Evolutionary conservation across 2,329 filamentous ascomycete genomes (phyloP), one percentile per base, ranked within the genome.

Genomic region (Fusarium albosuccineum): DNA sequence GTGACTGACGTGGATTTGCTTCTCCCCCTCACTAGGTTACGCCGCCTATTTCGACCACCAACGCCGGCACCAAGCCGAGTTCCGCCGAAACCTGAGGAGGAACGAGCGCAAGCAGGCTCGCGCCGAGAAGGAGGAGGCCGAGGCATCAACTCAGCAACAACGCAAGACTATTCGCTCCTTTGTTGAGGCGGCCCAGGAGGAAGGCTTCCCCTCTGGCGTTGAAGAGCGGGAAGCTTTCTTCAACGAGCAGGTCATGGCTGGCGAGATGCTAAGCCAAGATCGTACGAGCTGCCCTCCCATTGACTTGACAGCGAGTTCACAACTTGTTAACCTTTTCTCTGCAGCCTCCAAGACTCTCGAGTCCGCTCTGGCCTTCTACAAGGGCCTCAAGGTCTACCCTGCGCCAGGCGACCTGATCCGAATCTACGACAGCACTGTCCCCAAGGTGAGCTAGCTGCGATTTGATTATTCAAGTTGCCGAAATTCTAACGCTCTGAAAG

Each of bases 361-460:
- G 70, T 93, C 96, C 52, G 95, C 96, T 48, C 84, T 98, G 64
- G 93, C 92, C 80, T 99, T 99, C 83, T 99, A 98, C 88, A 97
- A 94, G 86, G 96, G 94, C 44, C 88, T 99, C 71, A 99, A 99
- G 87, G 96, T 98, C 73, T 99, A 99, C 83, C 96, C 96, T 53
- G 92, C 93, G 75, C 96, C 95, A 11, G 88, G 91, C 74, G 96
- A 98, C 77, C 85, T 99, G 74, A 97, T 99, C 79, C 88, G 88
- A 75, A 97, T 99, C 80, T 99, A 99, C 82, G 96, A 99, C 81
- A 97, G 97, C 88, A 98, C 96, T 33, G 94, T 98, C 45, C 91
- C 95, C 73, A 97, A 97, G 92, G 94, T 93, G 73, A 65, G 75
- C 33, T 33, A 44, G 27, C 27, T 36, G 36, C 14, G 22, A 33